Percentiles rank a stretch among this genome's conserved stretches.
phyloP scores from a whole-genome alignment of 306 rosid genomes.

The Betula pendula region DNA sequence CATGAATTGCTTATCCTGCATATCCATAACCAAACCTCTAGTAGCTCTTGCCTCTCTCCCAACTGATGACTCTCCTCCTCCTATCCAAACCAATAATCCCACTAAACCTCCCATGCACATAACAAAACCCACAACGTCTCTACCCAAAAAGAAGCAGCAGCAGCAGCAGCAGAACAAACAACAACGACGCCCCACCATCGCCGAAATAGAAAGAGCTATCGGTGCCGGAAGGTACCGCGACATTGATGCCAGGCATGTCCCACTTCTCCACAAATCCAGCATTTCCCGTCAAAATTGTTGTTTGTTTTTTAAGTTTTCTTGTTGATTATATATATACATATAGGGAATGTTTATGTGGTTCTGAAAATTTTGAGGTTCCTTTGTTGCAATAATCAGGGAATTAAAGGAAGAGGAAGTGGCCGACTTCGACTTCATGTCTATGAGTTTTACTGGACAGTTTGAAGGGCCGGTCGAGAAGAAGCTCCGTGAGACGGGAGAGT shows the following conservation, averaged over 20 bases:
- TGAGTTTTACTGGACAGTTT: slow-evolving; percentile 48
- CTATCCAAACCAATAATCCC: slow-evolving; percentile 27
- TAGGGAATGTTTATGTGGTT: neutral
- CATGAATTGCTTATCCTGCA: slow-evolving; percentile 49
- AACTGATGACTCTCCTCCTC: slow-evolving; percentile 32
- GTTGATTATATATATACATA: neutral
- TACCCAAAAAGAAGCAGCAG: slow-evolving; percentile 17
- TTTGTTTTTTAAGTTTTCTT: neutral
- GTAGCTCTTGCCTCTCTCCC: slow-evolving; percentile 42
- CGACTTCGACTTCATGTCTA: slow-evolving; percentile 48
- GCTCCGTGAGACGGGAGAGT: slow-evolving; percentile 74
- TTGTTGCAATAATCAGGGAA: slow-evolving; percentile 33
- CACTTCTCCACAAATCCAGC: neutral
- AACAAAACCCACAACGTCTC: slow-evolving; percentile 15
- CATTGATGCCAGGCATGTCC: slow-evolving; percentile 47
- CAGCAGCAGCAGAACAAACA: slow-evolving; percentile 21
- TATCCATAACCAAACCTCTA: slow-evolving; percentile 34
- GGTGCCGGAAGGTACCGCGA: slow-evolving; percentile 91
- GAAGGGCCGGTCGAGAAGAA: slow-evolving; percentile 70
- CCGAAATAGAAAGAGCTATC: slow-evolving; percentile 67
- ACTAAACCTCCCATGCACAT: slow-evolving; percentile 21
- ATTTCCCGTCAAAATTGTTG: neutral
- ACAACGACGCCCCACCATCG: slow-evolving; percentile 49
- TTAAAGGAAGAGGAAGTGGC: slow-evolving; percentile 46
- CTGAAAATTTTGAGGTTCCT: neutral